Conservation (phyloP, 2,329 filamentous ascomycete genomes). For the Ceratocystis variospora region DNA sequence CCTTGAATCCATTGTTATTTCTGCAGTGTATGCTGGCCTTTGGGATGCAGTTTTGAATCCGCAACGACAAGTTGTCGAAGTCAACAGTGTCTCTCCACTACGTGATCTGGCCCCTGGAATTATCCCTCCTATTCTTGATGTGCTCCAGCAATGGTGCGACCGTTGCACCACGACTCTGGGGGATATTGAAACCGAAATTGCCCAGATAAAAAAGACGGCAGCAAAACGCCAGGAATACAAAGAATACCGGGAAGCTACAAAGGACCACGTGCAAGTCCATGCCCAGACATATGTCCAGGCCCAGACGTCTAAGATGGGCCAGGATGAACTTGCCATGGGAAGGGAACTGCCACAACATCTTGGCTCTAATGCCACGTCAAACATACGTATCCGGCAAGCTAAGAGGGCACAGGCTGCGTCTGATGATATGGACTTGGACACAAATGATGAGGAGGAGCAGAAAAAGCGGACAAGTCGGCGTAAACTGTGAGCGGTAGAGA, state of each 20-base stretch:
- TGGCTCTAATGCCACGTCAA: background rate
- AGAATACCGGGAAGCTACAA: background rate
- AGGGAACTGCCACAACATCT: constrained; percentile 1
- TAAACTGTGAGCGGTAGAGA: constrained; percentile 33
- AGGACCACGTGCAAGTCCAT: background rate
- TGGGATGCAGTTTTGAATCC: constrained; percentile 75
- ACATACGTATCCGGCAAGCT: constrained; percentile 9
- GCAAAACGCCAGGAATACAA: constrained; percentile 24
- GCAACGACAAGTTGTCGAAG: constrained; percentile 55
- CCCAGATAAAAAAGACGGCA: constrained; percentile 20
- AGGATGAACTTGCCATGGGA: background rate
- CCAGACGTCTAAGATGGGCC: background rate
- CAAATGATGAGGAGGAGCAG: constrained; percentile 34
- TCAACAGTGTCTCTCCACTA: constrained; percentile 69
- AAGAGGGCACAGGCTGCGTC: constrained; percentile 28
- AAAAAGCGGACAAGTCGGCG: constrained; percentile 40
- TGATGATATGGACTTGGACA: constrained; percentile 44
- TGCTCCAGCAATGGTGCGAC: constrained; percentile 61
- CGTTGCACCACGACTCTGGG: constrained; percentile 61
- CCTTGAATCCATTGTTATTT: constrained; percentile 76
- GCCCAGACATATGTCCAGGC: background rate
- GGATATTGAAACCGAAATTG: constrained; percentile 64
- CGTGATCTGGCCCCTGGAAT: constrained; percentile 69
- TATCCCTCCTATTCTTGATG: constrained; percentile 52
- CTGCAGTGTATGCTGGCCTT: constrained; percentile 74